Evolutionary conservation across 2,329 filamentous ascomycete genomes (phyloP).

Genomic region (Clonostachys solani): DNA sequence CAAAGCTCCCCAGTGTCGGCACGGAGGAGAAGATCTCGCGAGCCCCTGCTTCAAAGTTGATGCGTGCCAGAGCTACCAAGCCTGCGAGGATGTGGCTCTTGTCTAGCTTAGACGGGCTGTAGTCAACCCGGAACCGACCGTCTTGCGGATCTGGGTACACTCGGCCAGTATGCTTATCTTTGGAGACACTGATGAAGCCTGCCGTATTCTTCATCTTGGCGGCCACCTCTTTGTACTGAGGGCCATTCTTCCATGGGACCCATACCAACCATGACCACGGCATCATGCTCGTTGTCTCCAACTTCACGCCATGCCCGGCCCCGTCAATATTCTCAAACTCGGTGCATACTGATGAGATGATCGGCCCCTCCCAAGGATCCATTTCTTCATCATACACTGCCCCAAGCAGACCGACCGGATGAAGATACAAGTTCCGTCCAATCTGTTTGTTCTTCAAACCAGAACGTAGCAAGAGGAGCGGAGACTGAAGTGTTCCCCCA

Average conservation of each 20-base stretch:
- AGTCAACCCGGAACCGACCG: constrained; percentile 24
- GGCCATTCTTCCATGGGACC: constrained; percentile 1
- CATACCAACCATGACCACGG: constrained; percentile 1
- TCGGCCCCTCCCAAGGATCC: background rate
- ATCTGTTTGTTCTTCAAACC: background rate
- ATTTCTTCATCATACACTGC: background rate
- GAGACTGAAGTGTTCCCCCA: background rate
- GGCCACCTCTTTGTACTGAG: background rate
- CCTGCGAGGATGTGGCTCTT: constrained; percentile 63
- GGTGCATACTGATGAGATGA: constrained; percentile 1
- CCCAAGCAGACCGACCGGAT: background rate
- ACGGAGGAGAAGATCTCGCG: constrained; percentile 64
- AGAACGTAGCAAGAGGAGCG: background rate
- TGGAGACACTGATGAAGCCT: background rate
- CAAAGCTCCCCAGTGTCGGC: constrained; percentile 56
- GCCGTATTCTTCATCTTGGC: background rate
- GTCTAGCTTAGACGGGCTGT: constrained; percentile 64
- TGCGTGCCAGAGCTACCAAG: constrained; percentile 61
- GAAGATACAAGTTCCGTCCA: constrained; percentile 1
- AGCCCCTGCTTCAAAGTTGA: constrained; percentile 69
- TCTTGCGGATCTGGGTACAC: constrained; percentile 1
- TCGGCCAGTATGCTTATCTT: background rate
- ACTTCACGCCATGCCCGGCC: constrained; percentile 1
- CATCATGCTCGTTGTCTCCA: constrained; percentile 1
- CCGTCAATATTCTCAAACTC: constrained; percentile 2